phyloP scores from a whole-genome alignment of 495 filamentous ascomycete genomes.

The Rusavskia elegans region DNA sequence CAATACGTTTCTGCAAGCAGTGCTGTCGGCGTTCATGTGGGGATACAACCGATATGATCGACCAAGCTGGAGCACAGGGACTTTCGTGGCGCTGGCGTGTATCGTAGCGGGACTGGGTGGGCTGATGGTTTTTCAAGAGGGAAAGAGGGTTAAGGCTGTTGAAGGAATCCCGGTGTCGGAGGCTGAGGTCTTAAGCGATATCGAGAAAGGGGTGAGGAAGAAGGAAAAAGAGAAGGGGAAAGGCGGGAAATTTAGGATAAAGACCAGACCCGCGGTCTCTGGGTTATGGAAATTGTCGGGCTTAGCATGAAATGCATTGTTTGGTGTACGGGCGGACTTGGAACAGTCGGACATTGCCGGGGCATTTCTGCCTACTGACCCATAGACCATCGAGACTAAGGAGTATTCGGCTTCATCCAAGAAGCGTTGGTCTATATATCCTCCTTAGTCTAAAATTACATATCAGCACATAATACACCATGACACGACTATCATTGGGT shows the following conservation, averaged over 20 bases:
- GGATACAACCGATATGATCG: slow-evolving; percentile 51
- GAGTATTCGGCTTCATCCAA: background rate
- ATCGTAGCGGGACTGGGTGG: slow-evolving; percentile 55
- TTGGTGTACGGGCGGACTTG: too few species aligned
- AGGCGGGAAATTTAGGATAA: background rate
- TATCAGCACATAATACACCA: background rate
- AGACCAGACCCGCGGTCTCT: too few species aligned
- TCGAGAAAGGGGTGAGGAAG: slow-evolving; percentile 9
- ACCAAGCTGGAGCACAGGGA: slow-evolving; percentile 57
- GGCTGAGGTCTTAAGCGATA: slow-evolving; percentile 10
- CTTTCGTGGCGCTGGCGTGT: slow-evolving; percentile 55
- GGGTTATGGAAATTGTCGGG: too few species aligned
- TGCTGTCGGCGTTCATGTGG: slow-evolving; percentile 68
- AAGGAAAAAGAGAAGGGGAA: slow-evolving; percentile 6
- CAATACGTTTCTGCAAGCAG: slow-evolving; percentile 62
- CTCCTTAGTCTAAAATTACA: background rate
- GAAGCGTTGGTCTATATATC: background rate
- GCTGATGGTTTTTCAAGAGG: slow-evolving; percentile 48
- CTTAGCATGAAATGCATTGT: too few species aligned
- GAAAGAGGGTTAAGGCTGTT: slow-evolving; percentile 12
- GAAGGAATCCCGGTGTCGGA: slow-evolving; percentile 12
- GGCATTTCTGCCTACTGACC: too few species aligned
- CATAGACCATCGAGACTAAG: too few species aligned
- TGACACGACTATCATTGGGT: slow-evolving; percentile 17
- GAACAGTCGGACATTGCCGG: too few species aligned